These are phyloP conservation scores for Candida chauliodis DNA, from an alignment of 805 yeast genomes.

Conservation along the genomic window DNA sequence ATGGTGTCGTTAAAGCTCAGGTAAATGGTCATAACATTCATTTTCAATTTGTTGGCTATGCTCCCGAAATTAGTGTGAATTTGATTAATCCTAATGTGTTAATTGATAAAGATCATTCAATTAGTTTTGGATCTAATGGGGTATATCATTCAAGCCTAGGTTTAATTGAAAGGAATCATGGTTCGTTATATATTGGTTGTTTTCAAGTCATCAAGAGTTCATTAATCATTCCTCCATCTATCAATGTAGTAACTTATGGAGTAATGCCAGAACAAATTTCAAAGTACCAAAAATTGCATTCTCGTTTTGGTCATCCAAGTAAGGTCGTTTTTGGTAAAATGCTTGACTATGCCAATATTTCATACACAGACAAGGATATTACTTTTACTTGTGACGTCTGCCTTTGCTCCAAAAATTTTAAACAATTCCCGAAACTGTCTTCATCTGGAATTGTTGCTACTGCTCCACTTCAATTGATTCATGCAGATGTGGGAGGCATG, in stretches of 20 bases:
- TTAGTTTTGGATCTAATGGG: not conserved
- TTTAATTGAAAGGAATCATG: not conserved
- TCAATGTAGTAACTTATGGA: not conserved
- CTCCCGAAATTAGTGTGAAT: not conserved
- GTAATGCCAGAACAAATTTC: not conserved
- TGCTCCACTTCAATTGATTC: not conserved
- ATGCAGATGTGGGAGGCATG: slow-evolving; percentile 1
- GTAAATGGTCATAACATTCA: not conserved
- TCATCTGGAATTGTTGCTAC: not conserved
- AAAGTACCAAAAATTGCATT: not conserved
- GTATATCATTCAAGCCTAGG: not conserved
- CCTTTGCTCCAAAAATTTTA: not conserved
- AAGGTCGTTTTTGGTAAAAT: not conserved
- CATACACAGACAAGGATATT: not conserved
- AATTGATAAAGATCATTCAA: not conserved
- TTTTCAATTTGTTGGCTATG: not conserved
- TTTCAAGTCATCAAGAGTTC: not conserved
- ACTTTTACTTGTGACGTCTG: not conserved
- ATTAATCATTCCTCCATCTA: not conserved
- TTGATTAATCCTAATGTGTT: not conserved
- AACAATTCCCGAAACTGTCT: not conserved
- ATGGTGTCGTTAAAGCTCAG: not conserved
- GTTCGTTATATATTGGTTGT: not conserved
- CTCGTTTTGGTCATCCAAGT: not conserved
- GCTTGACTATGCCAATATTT: not conserved